Conservation (phyloP, 2,329 filamentous ascomycete species). For the Penicillium sclerotiorum region DNA sequence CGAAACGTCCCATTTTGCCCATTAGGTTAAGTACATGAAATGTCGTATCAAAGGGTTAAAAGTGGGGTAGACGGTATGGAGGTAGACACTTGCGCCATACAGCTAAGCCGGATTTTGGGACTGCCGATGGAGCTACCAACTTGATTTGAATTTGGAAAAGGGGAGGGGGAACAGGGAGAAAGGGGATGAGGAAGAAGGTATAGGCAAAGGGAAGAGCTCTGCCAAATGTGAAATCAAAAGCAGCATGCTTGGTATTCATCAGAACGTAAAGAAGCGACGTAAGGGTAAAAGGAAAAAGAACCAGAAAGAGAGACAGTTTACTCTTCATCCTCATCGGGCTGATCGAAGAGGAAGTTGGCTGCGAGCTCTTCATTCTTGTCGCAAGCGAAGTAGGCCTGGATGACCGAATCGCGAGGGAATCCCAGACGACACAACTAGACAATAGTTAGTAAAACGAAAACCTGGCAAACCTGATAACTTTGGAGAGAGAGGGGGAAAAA, state of each 20-base stretch:
- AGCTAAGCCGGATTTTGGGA: conserved; percentile 6
- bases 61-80: conserved; percentile 9
- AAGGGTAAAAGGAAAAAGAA: conserved; percentile 10
- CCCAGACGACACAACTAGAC: conserved; percentile 83
- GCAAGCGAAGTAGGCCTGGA: conserved; percentile 98
- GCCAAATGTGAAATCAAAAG: conserved; percentile 21
- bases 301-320: conserved; percentile 16
- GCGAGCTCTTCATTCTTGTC: conserved; percentile 99
- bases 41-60: conserved; percentile 20
- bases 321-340: conserved; percentile 76
- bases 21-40: conserved; percentile 36
- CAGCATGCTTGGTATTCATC: conserved; percentile 33
- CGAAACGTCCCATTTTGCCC: conserved; percentile 32
- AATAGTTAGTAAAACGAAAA: conserved; percentile 1
- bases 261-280: conserved; percentile 27
- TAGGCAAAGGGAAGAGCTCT: conserved; percentile 7
- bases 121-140: conserved; percentile 2
- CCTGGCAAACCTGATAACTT: too few species aligned
- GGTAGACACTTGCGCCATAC: conserved; percentile 2
- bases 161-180: conserved; percentile 4
- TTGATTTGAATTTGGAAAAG: conserved; percentile 8
- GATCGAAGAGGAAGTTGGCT: conserved; percentile 97
- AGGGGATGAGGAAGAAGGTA: conserved; percentile 6
- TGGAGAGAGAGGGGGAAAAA: too few species aligned
- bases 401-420: conserved; percentile 89